These are phyloP conservation scores for Penicillium diatomitis DNA, from an alignment of 495 filamentous ascomycete species.

Conservation along the genomic window DNA sequence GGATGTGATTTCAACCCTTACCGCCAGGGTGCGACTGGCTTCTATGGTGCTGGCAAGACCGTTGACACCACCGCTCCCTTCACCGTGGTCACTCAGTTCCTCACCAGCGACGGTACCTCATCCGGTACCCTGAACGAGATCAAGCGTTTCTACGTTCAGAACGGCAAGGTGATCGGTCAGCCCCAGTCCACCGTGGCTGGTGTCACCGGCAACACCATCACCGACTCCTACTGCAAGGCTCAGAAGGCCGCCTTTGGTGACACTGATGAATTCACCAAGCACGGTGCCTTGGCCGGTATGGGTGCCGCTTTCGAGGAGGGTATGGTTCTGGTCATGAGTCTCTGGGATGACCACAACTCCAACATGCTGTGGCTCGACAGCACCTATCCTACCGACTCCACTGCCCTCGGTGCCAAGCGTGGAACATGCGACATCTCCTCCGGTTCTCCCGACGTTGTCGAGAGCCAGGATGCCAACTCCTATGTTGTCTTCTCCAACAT, in stretches of 20 bases:
- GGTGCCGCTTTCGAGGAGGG: conserved; percentile 43
- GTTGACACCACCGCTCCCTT: conserved; percentile 55
- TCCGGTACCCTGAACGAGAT: conserved; percentile 51
- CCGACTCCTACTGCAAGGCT: conserved; percentile 47
- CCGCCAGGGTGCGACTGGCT: conserved; percentile 51
- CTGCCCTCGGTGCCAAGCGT: conserved; percentile 55
- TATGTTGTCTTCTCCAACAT: conserved; percentile 61
- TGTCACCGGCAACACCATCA: conserved; percentile 49
- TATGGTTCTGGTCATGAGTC: conserved; percentile 70
- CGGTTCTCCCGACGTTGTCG: conserved; percentile 55
- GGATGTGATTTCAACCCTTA: conserved; percentile 77
- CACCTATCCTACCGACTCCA: conserved; percentile 53
- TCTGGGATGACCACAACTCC: conserved; percentile 70
- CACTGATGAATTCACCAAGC: conserved; percentile 43
- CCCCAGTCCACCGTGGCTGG: conserved; percentile 43
- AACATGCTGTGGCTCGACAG: conserved; percentile 85
- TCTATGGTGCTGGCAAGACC: conserved; percentile 52
- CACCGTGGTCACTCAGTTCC: conserved; percentile 66
- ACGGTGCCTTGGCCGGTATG: conserved; percentile 54
- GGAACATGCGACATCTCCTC: conserved; percentile 57
- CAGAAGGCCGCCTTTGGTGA: conserved; percentile 57
- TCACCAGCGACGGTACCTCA: conserved; percentile 45
- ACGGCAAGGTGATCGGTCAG: conserved; percentile 53
- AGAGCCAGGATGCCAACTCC: conserved; percentile 42
- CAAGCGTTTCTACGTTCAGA: conserved; percentile 64